Evolutionary conservation across 306 rosid species (phyloP), one percentile per base, ranked within the genome.

Genomic region (Alnus rubra): DNA sequence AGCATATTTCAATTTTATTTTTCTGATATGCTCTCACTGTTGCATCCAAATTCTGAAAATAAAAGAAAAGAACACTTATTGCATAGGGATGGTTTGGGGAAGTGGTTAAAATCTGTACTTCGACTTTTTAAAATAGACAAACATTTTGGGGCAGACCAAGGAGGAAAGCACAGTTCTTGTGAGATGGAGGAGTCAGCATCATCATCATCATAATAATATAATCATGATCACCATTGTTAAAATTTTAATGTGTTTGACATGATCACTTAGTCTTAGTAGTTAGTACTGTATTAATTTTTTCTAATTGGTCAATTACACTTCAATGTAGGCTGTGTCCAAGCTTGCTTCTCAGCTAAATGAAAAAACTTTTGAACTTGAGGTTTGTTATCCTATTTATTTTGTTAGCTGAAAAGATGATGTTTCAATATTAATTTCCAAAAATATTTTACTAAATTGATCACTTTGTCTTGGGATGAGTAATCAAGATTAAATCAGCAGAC

Each of bases 331-430:
- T 78, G 75, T 93, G 69, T 85, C 91, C 82, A 89, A 91, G 89
- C 87, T 91, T 78, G 73, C 94, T 35, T 77, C 86, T 70, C 97
- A 87, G 81, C 89, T 91, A 71, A 93, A 88, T 80, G 92, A 91
- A 80, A 91, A 87, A 73, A 87, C 86, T 55, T 93, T 91, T 39
- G 98, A 93, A 85, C 92, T 93, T 37, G 98, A 93, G 98, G 98
- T 93, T 72, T 53, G 94, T 85, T 77, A 71, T 83, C 73, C 47
- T 82, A 39, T 76, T 78, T 45, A 13, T 53, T 83, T 81, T 67
- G 68, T 76, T 76, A 63, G 72, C 81, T 76, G 35, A 68, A 39
- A 42, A 47, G 45, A 72, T 79, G 79, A 59, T 80, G 65, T 68
- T 53, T 67, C 15, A 28, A 44, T 85, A 51, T 28, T 13, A 56